A percentile compares a stretch with the other conserved stretches of the same genome.
These are phyloP conservation scores for Chytridiales sp. DNA, from an alignment of 371 early-diverging fungal genomes.

Conservation along the genomic window DNA sequence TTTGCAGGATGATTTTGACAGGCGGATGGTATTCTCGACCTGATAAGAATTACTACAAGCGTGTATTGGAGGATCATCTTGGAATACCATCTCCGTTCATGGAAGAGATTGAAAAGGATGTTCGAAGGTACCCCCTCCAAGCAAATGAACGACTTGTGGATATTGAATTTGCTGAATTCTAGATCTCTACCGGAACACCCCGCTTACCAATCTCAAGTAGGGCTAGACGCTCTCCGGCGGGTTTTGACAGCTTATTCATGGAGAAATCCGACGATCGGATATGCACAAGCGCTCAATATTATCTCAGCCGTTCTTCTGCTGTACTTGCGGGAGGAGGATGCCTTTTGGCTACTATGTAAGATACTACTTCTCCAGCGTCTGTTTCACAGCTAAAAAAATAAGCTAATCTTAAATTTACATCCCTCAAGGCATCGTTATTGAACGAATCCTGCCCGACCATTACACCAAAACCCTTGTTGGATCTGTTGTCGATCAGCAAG, in stretches of 20 bases:
- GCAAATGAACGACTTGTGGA: slow-evolving; percentile 1
- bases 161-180: background rate
- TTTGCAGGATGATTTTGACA: slow-evolving; percentile 41
- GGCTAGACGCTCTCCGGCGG: slow-evolving; percentile 59
- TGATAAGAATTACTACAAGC: slow-evolving; percentile 39
- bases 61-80: slow-evolving; percentile 33
- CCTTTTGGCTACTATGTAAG: slow-evolving; percentile 63
- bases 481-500: slow-evolving; percentile 62
- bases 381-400: background rate
- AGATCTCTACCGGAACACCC: slow-evolving; percentile 64
- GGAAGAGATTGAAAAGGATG: slow-evolving; percentile 70
- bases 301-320: slow-evolving; percentile 61
- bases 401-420: slow-evolving; percentile 1
- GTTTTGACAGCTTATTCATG: slow-evolving; percentile 61
- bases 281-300: slow-evolving; percentile 70
- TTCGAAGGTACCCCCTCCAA: slow-evolving; percentile 41
- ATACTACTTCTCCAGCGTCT: slow-evolving; percentile 5
- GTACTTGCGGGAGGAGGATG: slow-evolving; percentile 61
- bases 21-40: slow-evolving; percentile 53
- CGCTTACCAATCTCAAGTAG: slow-evolving; percentile 58
- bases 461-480: slow-evolving; percentile 66
- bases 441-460: slow-evolving; percentile 60
- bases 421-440: slow-evolving; percentile 48
- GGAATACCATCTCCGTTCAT: slow-evolving; percentile 40
- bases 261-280: slow-evolving; percentile 65